Conservation (phyloP, 2,329 filamentous ascomycete genomes). For the Tolypocladium inflatum region DNA sequence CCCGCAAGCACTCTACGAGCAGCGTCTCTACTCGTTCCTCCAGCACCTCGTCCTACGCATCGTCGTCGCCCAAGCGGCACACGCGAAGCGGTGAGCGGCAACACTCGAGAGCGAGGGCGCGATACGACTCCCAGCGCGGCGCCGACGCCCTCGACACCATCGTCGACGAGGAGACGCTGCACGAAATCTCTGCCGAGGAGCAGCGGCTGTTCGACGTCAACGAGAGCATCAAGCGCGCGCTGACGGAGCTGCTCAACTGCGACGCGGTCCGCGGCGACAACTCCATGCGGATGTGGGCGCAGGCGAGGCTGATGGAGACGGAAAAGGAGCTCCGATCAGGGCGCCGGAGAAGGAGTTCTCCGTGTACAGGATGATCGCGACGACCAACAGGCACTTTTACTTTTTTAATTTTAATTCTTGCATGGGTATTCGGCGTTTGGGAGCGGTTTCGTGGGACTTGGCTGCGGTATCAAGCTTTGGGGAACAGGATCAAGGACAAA, state of each 20-base stretch:
- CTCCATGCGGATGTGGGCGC: slow-evolving; percentile 47
- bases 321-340: slow-evolving; percentile 48
- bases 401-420: not conserved
- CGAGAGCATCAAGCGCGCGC: slow-evolving; percentile 50
- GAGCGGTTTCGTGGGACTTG: not conserved
- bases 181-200: slow-evolving; percentile 42
- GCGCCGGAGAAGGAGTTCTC: slow-evolving; percentile 35
- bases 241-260: slow-evolving; percentile 54
- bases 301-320: slow-evolving; percentile 49
- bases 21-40: slow-evolving; percentile 32
- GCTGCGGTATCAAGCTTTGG: not conserved
- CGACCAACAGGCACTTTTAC: not conserved
- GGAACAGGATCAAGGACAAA: not conserved
- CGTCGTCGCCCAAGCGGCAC: slow-evolving; percentile 37
- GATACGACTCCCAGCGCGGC: slow-evolving; percentile 13
- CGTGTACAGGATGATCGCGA: slow-evolving; percentile 13
- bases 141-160: slow-evolving; percentile 27
- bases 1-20: slow-evolving; percentile 22
- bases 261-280: slow-evolving; percentile 41
- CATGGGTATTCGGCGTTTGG: slow-evolving; percentile 3
- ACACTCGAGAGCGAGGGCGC: slow-evolving; percentile 15
- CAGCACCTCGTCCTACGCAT: slow-evolving; percentile 47
- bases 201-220: slow-evolving; percentile 46
- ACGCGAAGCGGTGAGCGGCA: slow-evolving; percentile 21
- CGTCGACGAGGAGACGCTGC: slow-evolving; percentile 36